Percentiles rank a stretch among this genome's conserved stretches.
Evolutionary conservation across 768 basidiomycete species (phyloP).

Genomic region (Agaricus subrufescens): DNA sequence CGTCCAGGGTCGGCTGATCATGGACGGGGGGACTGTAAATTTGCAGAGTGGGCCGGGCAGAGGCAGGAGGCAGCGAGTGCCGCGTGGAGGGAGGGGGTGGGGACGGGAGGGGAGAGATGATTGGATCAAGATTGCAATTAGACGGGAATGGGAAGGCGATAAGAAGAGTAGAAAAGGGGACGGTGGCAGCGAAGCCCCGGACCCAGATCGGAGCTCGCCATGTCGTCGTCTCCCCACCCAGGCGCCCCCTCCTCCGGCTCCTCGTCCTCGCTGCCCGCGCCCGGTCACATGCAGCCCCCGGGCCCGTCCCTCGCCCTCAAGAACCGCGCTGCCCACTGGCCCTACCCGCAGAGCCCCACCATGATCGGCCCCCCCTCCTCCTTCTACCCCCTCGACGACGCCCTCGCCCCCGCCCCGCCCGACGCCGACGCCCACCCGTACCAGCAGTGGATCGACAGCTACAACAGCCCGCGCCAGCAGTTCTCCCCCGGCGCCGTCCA

Average conservation of each 20-base stretch:
- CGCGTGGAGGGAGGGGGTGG: not conserved
- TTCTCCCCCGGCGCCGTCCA: not conserved
- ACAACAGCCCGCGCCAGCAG: constrained; percentile 19
- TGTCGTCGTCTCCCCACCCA: not conserved
- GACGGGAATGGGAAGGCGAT: not conserved
- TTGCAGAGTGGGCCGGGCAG: not conserved
- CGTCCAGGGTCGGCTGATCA: too few relatives aligned
- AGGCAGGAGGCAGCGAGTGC: not conserved
- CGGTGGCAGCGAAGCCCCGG: constrained; percentile 26
- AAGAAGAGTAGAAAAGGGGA: constrained; percentile 9
- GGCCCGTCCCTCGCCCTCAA: constrained; percentile 18
- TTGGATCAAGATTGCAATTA: constrained; percentile 10
- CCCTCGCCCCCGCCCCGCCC: constrained; percentile 18
- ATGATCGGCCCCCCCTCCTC: constrained; percentile 56
- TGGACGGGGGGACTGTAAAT: not conserved
- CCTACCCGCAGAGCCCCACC: constrained; percentile 10
- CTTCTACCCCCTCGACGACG: constrained; percentile 46
- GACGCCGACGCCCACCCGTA: constrained; percentile 31
- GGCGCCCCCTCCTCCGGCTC: too few relatives aligned
- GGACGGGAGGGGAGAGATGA: not conserved
- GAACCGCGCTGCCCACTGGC: too few relatives aligned
- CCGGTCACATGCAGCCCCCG: constrained; percentile 1
- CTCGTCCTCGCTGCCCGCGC: too few relatives aligned
- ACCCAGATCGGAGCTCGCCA: constrained; percentile 4
- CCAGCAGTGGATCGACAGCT: constrained; percentile 36